phyloP scores from a whole-genome alignment of 2,329 filamentous ascomycete genomes.

The Aaosphaeria arxii region DNA sequence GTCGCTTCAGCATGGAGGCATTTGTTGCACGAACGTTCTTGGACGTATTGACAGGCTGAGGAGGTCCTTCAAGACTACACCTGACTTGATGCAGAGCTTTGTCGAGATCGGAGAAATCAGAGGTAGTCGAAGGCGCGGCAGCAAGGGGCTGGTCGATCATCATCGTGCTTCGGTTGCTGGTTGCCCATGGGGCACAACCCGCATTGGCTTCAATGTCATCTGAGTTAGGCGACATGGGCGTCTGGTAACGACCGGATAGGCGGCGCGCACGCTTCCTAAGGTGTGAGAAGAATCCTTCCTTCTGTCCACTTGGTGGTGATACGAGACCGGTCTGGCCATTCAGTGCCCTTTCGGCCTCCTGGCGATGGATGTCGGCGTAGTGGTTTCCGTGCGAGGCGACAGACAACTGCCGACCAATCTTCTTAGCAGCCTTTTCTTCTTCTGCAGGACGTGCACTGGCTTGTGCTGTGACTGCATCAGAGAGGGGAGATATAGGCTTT shows the following conservation, averaged over 20 bases:
- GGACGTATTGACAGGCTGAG: conserved; percentile 24
- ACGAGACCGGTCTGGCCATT: conserved; percentile 75
- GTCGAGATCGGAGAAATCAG: conserved; percentile 59
- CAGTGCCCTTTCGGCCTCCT: conserved; percentile 85
- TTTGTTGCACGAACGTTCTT: conserved; percentile 40
- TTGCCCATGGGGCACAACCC: conserved; percentile 85
- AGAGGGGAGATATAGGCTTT: conserved; percentile 91
- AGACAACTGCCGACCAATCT: conserved; percentile 91
- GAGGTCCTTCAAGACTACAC: conserved; percentile 52
- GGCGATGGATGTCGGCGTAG: conserved; percentile 83
- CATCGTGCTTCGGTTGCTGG: conserved; percentile 80
- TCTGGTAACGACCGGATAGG: conserved; percentile 87
- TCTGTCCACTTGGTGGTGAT: conserved; percentile 75
- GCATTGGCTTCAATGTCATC: conserved; percentile 93
- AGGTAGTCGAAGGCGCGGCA: conserved; percentile 44
- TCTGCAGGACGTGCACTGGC: conserved; percentile 63
- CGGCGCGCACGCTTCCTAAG: conserved; percentile 88
- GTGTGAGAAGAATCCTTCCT: conserved; percentile 98
- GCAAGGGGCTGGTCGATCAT: conserved; percentile 58
- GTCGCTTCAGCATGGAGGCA: conserved; percentile 48
- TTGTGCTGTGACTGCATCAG: conserved; percentile 86
- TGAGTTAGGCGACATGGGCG: conserved; percentile 70
- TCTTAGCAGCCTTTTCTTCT: conserved; percentile 70
- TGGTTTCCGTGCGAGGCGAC: conserved; percentile 90
- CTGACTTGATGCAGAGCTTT: conserved; percentile 60